Evolutionary conservation across 108 stramenopile genomes (phyloP).

Genomic region (Hondaea fermentalgiana): DNA sequence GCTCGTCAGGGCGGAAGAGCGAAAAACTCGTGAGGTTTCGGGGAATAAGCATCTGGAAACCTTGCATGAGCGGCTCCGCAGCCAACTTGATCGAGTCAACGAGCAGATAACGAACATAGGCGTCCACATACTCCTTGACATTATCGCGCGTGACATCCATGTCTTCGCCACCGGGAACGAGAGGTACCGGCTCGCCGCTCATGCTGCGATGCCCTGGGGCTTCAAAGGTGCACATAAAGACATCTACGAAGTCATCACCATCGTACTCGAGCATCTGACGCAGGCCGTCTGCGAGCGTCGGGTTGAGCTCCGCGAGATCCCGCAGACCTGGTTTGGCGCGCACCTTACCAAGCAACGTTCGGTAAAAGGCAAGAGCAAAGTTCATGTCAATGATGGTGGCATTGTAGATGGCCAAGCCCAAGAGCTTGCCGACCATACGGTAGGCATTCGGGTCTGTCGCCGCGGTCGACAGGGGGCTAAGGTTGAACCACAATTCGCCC

Average conservation of each 20-base stretch:
- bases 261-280: constrained; percentile 35
- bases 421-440: constrained; percentile 35
- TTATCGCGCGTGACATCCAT: constrained; percentile 25
- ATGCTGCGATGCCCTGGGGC: neutral
- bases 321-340: neutral
- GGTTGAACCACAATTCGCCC: constrained; percentile 37
- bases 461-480: constrained; percentile 19
- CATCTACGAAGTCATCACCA: constrained; percentile 26
- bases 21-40: constrained; percentile 30
- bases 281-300: constrained; percentile 20
- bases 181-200: neutral
- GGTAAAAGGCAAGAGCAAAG: constrained; percentile 36
- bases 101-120: constrained; percentile 33
- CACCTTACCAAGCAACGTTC: constrained; percentile 27
- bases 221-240: neutral
- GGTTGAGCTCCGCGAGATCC: constrained; percentile 28
- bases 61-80: constrained; percentile 63
- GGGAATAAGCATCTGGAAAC: constrained; percentile 65
- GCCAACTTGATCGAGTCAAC: constrained; percentile 65
- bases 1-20: constrained; percentile 68
- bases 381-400: constrained; percentile 35
- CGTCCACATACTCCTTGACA: constrained; percentile 30
- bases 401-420: constrained; percentile 50
- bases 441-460: neutral
- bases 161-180: constrained; percentile 29